Evolutionary conservation across 2,329 filamentous ascomycete species (phyloP).

Genomic region (Ophiosphaerella herpotricha): DNA sequence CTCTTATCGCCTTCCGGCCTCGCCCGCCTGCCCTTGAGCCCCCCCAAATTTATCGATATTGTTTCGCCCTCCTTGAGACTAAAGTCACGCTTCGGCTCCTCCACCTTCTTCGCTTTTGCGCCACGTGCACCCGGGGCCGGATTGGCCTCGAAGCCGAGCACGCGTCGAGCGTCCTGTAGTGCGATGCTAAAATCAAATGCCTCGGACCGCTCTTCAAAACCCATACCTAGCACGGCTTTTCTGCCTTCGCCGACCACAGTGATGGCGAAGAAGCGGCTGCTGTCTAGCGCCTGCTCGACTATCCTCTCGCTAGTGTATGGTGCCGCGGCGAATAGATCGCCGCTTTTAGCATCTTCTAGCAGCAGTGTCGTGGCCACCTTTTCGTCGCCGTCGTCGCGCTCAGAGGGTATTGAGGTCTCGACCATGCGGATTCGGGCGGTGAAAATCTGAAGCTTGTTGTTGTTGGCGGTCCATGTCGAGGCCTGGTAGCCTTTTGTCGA

Average conservation of each 20-base stretch:
- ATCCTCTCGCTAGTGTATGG: constrained; percentile 69
- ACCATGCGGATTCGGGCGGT: constrained; percentile 79
- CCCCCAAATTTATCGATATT: constrained; percentile 78
- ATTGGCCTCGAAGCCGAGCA: constrained; percentile 63
- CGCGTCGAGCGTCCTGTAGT: constrained; percentile 76
- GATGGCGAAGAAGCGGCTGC: constrained; percentile 81
- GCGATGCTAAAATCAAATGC: constrained; percentile 85
- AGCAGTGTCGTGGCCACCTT: constrained; percentile 74
- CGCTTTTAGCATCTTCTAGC: constrained; percentile 74
- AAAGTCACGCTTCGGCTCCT: constrained; percentile 70
- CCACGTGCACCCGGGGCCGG: constrained; percentile 19
- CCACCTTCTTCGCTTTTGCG: constrained; percentile 44
- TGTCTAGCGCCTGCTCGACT: constrained; percentile 80
- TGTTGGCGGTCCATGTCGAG: constrained; percentile 72
- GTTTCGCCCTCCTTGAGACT: constrained; percentile 89
- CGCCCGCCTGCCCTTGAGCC: constrained; percentile 54
- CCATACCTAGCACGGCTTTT: constrained; percentile 80
- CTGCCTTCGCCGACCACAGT: constrained; percentile 76
- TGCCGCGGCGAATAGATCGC: constrained; percentile 80
- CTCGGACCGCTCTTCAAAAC: constrained; percentile 84
- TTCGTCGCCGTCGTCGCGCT: constrained; percentile 50
- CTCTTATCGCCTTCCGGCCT: constrained; percentile 48
- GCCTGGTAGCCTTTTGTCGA: constrained; percentile 81
- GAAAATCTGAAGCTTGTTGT: constrained; percentile 76
- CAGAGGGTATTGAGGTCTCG: constrained; percentile 67